These are phyloP conservation scores for Pelomyxa schiedti DNA, from an alignment of 78 protist species.

Conservation along the genomic window DNA sequence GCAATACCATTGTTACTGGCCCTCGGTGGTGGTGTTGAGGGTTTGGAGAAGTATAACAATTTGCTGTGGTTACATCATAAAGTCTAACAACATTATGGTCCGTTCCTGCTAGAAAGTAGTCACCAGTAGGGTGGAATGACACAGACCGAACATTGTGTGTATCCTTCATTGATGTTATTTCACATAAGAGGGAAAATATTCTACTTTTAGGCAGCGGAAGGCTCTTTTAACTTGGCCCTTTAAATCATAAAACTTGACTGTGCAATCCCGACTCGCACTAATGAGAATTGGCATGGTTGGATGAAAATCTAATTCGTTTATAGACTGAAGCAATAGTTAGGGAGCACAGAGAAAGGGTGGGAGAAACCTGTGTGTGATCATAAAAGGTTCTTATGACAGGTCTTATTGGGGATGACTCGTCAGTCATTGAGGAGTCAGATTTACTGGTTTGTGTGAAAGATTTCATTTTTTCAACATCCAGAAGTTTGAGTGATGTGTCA, in stretches of 20 bases:
- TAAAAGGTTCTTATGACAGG: conserved; percentile 53
- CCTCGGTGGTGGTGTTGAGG: conserved; percentile 50
- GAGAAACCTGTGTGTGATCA: conserved; percentile 60
- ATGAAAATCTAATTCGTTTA: conserved; percentile 51
- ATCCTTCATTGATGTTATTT: conserved; percentile 45
- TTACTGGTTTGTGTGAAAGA: conserved; percentile 26
- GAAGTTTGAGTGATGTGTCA: conserved; percentile 48
- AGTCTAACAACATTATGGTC: conserved; percentile 49
- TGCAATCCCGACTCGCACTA: conserved; percentile 30
- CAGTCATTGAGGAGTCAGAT: conserved; percentile 18
- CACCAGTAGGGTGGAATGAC: conserved; percentile 61
- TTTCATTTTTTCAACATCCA: conserved; percentile 47
- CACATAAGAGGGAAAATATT: conserved; percentile 30
- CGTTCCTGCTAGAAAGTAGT: conserved; percentile 51
- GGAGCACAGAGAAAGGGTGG: not conserved
- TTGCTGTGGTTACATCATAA: conserved; percentile 47
- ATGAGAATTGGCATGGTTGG: conserved; percentile 37
- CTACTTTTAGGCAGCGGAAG: not conserved
- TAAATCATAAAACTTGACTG: conserved; percentile 51
- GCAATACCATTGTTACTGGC: conserved; percentile 35
- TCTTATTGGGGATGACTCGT: conserved; percentile 42
- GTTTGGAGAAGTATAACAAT: conserved; percentile 22
- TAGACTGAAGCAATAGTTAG: conserved; percentile 9
- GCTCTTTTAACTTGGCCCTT: not conserved
- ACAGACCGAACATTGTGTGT: conserved; percentile 40